Conservation (phyloP, 2,329 filamentous ascomycete genomes). For the Eutypella sp. region DNA sequence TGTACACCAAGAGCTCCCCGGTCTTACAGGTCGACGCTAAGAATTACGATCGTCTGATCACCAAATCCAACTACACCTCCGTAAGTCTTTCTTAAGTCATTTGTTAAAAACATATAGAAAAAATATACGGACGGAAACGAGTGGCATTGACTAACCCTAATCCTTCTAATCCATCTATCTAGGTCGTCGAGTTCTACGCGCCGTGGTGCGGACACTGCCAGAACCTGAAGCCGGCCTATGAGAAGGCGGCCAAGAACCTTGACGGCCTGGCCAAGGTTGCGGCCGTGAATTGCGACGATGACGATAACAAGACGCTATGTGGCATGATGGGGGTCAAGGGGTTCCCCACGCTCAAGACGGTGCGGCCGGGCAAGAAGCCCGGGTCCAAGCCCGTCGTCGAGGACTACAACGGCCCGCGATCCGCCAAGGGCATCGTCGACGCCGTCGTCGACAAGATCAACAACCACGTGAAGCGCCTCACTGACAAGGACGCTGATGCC, state of each 20-base stretch:
- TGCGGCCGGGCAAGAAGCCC: constrained; percentile 76
- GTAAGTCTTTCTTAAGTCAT: constrained; percentile 48
- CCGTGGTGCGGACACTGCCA: constrained; percentile 98
- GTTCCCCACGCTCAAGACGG: constrained; percentile 93
- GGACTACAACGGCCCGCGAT: constrained; percentile 82
- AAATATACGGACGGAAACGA: too few species aligned
- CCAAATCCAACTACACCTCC: constrained; percentile 85
- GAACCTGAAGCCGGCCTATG: constrained; percentile 91
- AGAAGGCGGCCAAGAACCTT: constrained; percentile 85
- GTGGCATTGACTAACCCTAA: constrained; percentile 2
- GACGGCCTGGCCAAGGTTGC: constrained; percentile 92
- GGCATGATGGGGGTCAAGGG: constrained; percentile 82
- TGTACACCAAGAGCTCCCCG: constrained; percentile 83
- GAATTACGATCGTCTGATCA: constrained; percentile 77
- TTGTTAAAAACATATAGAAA: too few species aligned
- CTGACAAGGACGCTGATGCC: constrained; percentile 70
- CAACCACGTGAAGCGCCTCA: constrained; percentile 79
- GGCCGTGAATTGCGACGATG: constrained; percentile 91
- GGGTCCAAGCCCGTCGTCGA: constrained; percentile 73
- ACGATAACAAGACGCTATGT: constrained; percentile 85
- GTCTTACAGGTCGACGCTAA: constrained; percentile 78
- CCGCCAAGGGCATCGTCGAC: constrained; percentile 82
- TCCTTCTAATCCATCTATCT: background rate
- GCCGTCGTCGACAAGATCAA: constrained; percentile 82
- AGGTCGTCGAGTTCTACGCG: constrained; percentile 83